Conservation (phyloP, 2,329 filamentous ascomycete genomes). For the Metarhizium humberi region DNA sequence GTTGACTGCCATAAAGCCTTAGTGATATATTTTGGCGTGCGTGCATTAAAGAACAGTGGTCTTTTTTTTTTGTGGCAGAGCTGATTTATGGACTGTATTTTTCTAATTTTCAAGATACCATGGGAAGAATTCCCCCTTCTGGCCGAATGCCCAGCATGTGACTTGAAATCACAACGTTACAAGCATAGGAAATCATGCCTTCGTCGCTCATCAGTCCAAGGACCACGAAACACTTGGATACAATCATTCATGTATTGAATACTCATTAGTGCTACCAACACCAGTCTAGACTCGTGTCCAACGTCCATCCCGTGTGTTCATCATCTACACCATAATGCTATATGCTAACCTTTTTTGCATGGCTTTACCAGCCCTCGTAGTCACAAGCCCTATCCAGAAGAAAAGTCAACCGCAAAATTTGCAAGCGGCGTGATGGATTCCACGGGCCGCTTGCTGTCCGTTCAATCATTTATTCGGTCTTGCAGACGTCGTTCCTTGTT, state of each 20-base stretch:
- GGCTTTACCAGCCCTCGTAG: neutral
- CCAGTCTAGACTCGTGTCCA: neutral
- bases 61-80: no score
- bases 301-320: neutral
- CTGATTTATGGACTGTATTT: no score
- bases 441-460: neutral
- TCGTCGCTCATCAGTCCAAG: neutral
- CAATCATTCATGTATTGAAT: constrained; percentile 7
- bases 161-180: no score
- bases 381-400: neutral
- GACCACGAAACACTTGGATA: neutral
- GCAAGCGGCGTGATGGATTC: neutral
- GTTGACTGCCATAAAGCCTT: no score
- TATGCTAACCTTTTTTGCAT: neutral
- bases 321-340: neutral
- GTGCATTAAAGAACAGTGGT: no score
- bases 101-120: no score
- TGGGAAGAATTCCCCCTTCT: no score
- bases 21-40: no score
- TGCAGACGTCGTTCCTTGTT: neutral
- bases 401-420: neutral
- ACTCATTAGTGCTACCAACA: constrained; percentile 1
- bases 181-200: no score
- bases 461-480: neutral
- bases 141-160: no score